phyloP scores from a whole-genome alignment of 805 yeast genomes.

The Metschnikowia lochheadii region DNA sequence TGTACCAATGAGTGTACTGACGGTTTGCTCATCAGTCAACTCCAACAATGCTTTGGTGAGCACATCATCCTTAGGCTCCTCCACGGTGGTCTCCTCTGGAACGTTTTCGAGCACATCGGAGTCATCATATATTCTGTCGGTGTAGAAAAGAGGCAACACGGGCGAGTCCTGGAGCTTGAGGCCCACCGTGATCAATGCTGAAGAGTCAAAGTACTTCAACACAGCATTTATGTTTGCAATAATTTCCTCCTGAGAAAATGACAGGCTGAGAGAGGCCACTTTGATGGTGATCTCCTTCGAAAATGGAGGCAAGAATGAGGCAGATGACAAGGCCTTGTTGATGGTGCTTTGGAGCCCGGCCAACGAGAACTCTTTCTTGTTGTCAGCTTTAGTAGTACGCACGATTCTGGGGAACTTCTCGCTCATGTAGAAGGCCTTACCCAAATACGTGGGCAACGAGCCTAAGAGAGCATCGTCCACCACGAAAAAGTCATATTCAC shows the following conservation, averaged over 20 bases:
- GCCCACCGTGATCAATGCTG: slow-evolving; percentile 52
- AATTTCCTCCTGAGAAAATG: slow-evolving; percentile 45
- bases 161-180: slow-evolving; percentile 73
- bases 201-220: slow-evolving; percentile 41
- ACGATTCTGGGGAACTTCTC: slow-evolving; percentile 67
- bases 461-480: slow-evolving; percentile 82
- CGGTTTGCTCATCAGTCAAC: slow-evolving; percentile 72
- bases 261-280: slow-evolving; percentile 51
- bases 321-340: slow-evolving; percentile 51
- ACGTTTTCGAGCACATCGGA: slow-evolving; percentile 38
- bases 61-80: slow-evolving; percentile 20
- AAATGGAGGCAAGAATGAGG: slow-evolving; percentile 66
- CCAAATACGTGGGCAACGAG: slow-evolving; percentile 76
- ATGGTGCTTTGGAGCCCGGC: slow-evolving; percentile 55
- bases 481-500: slow-evolving; percentile 70
- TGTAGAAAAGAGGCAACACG: slow-evolving; percentile 74
- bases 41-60: slow-evolving; percentile 66
- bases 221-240: slow-evolving; percentile 59
- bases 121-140: slow-evolving; percentile 51
- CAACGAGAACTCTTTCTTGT: slow-evolving; percentile 41
- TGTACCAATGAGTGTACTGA: slow-evolving; percentile 57
- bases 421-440: slow-evolving; percentile 65
- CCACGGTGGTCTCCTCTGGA: slow-evolving; percentile 26
- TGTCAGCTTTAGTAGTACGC: slow-evolving; percentile 34
- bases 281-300: slow-evolving; percentile 64